Base-by-base conservation (phyloP, 768 basidiomycete genomes). In the Tylopilus rubrobrunneus region DNA sequence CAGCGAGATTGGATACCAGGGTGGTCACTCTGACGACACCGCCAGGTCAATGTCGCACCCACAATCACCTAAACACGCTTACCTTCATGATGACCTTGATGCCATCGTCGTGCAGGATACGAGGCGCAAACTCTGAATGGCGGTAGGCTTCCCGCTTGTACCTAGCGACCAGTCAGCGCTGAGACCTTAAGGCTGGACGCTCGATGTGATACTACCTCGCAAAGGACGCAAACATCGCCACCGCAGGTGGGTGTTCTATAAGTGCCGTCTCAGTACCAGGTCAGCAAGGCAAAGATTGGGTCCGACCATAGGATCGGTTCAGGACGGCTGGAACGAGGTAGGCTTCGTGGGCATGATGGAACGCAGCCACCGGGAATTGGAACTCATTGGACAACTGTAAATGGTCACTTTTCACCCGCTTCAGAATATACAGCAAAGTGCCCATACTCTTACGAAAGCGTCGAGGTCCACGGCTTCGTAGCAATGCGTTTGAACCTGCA, bases 341-440 rank as follows among this genome's bases (percentile, higher is more conserved):
- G 0, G 89, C 81, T 60, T 91, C 87, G 40, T 84, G 83, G 1
- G 89, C 88, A 59, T 91, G 89, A 60, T 90, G 89, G 69, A 89
- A 82, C 0, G 36, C 84, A 0, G 87, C 81, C 36, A 90, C 73
- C 0, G 84, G 80, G 70, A 89, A 89, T 56, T 88, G 73, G 74
- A 91, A 92, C 58, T 92, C 89, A 67, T 92, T 89, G 10, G 87
- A 82, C 4, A 92, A 74, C 77, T 89, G 51, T 3, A 5, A 52
- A 37, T 6, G 11, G 29, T 55, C 21, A 45, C 7, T 3, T 19
- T 37, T 27, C 19, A 8, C 28, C 29, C 17, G 11, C 5, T 10
- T 2, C 7, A 49, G 7, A 6, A 12, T 27, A 15, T 21, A 8
- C 10, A 8, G 1, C 28, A 34, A 10, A 17, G 34, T 29, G n/a